Evolutionary conservation across 306 rosid genomes (phyloP), one percentile per base, ranked within the genome.

Genomic region (Ormosia emarginata): DNA sequence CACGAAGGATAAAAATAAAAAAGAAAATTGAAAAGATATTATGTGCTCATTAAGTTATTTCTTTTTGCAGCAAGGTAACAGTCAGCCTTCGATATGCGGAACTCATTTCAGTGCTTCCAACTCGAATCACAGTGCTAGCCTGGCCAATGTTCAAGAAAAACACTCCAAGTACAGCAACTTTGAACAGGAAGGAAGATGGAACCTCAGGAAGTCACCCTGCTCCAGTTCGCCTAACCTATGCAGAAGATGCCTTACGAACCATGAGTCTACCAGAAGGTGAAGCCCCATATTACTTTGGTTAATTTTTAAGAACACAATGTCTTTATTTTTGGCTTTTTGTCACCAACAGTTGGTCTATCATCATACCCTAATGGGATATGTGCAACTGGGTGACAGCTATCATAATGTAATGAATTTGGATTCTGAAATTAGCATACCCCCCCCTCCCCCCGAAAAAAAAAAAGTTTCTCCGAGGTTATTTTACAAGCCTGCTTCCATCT

Each of bases 221-320:
- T 49, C 96, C 98, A 41, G 58, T 90, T 65, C 95, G 92, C 64
- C 82, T 96, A 65, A 71, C 91, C 32, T 93, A 93, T 67, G 99
- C 98, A 6, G 99, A 96, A 85, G 97, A 92, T 67, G 97, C 99
- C 82, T 85, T 96, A 59, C 90, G 89, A 85, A 88, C 87, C 71
- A 86, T 84, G 94, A 96, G 99, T 89, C 85, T 92, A 77, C 97
- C 93, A 3, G 97, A 89, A 93, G 99, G 99, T 92, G 78, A 49
- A 71, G 64, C 53, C 46, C n/a, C 76, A 29, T 61, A 83, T 85
- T 56, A 44, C 67, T 77, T 80, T 29, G 33, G 82, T 69, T 78
- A 62, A 53, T 53, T 83, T 72, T 8, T 29, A 11, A 49, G 10
- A 76, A 13, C 73, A 40, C 13, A 29, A 62, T 10, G 29, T 13